Evolutionary conservation across 805 yeast genomes (phyloP), one percentile per base, ranked within the genome.

Genomic region (Candida michaelii): DNA sequence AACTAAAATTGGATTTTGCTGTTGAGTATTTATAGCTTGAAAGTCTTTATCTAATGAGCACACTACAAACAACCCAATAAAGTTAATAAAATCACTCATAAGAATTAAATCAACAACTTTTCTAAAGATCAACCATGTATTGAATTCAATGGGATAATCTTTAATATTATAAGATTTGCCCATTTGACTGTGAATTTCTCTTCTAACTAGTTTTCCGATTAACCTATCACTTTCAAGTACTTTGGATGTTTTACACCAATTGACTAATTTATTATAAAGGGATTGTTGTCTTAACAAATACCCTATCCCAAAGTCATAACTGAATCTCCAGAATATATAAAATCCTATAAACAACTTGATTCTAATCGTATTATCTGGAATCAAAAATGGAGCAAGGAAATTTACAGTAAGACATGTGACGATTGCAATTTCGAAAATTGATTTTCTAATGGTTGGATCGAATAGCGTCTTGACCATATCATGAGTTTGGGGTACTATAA

Each of bases 261-360:
- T 59, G 13, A 83, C 83, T 45, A 85, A 61, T 10, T 66, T 53
- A 45, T 73, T 72, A 49, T 76, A 61, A 39, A 81, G 76, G 6
- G 90, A 82, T 59, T 87, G 96, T 45, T 73, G 71, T 49, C 77
- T 75, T 25, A 87, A 68, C 16, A 87, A 59, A 47, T 72, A 68
- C 27, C 95, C 96, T 47, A 87, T 83, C n/a, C 95, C 95, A 21
- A 79, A 69, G 57, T 87, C 88, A 63, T 87, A 87, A 18, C 80
- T 72, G 31, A 81, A 57, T 54, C 96, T 74, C 91, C 95, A 87
- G 56, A 83, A 78, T 9, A 82, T 58, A 54, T 85, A 87, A 39
- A 83, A 68, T 3, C 61, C 64, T 14, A 83, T 60, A 52, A 82
- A 84, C 1, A 69, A 50, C 25, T 51, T 46, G 43, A 65, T 62